Percentiles rank a stretch among this genome's conserved stretches.
These are phyloP conservation scores for Saccharomyces pastorianus DNA, from an alignment of 1,139 yeast genomes.

Conservation along the genomic window DNA sequence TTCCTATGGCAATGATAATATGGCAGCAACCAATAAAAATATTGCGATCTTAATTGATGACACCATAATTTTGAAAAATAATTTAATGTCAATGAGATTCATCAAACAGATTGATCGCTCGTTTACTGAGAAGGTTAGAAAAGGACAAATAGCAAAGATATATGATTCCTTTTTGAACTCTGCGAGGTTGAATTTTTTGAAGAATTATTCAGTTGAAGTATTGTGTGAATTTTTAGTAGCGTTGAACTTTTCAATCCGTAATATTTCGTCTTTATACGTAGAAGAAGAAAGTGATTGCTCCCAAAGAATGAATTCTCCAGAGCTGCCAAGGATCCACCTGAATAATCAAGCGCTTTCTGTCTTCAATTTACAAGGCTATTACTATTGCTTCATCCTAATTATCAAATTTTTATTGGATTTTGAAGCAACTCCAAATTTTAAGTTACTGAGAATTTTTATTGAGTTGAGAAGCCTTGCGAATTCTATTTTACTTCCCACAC, in stretches of 20 bases:
- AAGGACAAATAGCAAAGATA: conserved; percentile 15
- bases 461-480: conserved; percentile 27
- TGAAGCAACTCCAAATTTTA: conserved; percentile 32
- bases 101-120: conserved; percentile 19
- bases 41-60: conserved; percentile 16
- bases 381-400: conserved; percentile 32
- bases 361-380: conserved; percentile 31
- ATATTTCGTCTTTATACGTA: conserved; percentile 16
- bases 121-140: conserved; percentile 23
- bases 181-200: conserved; percentile 18
- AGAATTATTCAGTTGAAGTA: conserved; percentile 23
- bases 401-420: conserved; percentile 33
- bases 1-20: conserved; percentile 1
- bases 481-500: conserved; percentile 23
- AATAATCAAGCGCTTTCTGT: conserved; percentile 24
- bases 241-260: conserved; percentile 28
- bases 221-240: conserved; percentile 28
- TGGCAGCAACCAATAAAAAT: conserved; percentile 6
- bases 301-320: conserved; percentile 3
- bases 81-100: conserved; percentile 26
- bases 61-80: conserved; percentile 22
- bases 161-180: conserved; percentile 22
- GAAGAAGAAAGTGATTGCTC: background rate
- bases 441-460: conserved; percentile 27
- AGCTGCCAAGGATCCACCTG: conserved; percentile 13